phyloP scores from a whole-genome alignment of 164 flowering plant genomes.

The Magnolia officinalis region DNA sequence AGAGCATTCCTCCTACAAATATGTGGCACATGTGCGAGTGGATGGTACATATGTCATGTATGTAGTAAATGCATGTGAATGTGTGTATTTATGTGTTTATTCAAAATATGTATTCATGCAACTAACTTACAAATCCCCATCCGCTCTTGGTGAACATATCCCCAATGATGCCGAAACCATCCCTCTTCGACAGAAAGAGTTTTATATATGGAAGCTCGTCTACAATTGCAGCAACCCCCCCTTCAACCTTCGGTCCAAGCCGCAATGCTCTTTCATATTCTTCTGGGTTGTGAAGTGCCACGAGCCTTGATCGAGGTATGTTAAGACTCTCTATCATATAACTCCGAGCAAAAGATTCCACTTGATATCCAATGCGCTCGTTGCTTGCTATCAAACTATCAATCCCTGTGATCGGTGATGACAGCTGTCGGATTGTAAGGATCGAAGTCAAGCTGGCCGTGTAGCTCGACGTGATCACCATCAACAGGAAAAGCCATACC shows the following conservation, averaged over 20 bases:
- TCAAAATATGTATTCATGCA: not conserved
- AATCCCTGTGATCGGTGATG: conserved; percentile 67
- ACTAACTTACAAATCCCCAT: conserved; percentile 86
- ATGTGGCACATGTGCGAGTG: not conserved
- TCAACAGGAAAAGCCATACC: conserved; percentile 71
- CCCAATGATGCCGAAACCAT: conserved; percentile 58
- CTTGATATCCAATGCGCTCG: conserved; percentile 68
- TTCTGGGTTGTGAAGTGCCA: conserved; percentile 42
- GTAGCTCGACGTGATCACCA: conserved; percentile 75
- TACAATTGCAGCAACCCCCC: conserved; percentile 75
- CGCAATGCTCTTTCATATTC: conserved; percentile 56
- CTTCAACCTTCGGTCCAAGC: conserved; percentile 42
- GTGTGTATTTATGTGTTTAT: not conserved
- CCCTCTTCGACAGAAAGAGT: conserved; percentile 44
- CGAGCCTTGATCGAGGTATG: conserved; percentile 46
- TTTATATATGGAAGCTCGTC: conserved; percentile 82
- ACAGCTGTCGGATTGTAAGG: conserved; percentile 71
- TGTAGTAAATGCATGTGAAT: not conserved
- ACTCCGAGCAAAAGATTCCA: conserved; percentile 57
- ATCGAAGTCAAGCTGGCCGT: conserved; percentile 85
- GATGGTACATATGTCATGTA: not conserved
- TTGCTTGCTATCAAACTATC: conserved; percentile 58
- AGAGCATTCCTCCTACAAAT: too few species aligned
- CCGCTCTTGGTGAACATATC: conserved; percentile 64
- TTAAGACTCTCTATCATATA: conserved; percentile 47